Conservation (phyloP, 371 early-diverging fungal species). For the Modicella reniformis region DNA sequence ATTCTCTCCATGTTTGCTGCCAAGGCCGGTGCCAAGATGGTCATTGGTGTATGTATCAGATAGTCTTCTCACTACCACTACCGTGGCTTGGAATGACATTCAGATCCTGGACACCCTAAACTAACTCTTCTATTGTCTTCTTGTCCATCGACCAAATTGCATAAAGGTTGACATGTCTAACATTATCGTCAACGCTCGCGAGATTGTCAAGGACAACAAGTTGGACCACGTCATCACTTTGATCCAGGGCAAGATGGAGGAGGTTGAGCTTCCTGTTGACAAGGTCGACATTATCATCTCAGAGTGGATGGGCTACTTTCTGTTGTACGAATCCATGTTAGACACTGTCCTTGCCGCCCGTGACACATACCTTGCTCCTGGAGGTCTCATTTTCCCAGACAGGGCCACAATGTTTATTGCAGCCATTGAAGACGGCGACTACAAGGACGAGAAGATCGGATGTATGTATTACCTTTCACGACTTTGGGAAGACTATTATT, state of each 20-base stretch:
- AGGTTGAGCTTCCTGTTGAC: conserved; percentile 89
- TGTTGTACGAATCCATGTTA: conserved; percentile 97
- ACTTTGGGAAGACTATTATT: neutral
- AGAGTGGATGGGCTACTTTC: conserved; percentile 99
- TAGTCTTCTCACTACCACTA: neutral
- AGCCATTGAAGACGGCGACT: conserved; percentile 93
- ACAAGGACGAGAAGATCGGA: conserved; percentile 92
- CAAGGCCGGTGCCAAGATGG: conserved; percentile 93
- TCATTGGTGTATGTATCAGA: conserved; percentile 78
- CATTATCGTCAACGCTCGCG: conserved; percentile 91
- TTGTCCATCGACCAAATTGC: neutral
- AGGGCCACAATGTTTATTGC: conserved; percentile 91
- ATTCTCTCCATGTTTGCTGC: conserved; percentile 98
- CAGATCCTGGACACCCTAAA: neutral
- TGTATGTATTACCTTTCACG: conserved; percentile 56
- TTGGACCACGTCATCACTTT: conserved; percentile 85
- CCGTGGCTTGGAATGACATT: neutral
- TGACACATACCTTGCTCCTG: conserved; percentile 88
- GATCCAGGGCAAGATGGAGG: conserved; percentile 96
- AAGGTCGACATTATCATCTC: conserved; percentile 95
- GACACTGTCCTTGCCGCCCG: conserved; percentile 96
- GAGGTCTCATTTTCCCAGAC: conserved; percentile 92
- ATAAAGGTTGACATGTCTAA: conserved; percentile 91
- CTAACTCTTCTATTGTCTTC: neutral
- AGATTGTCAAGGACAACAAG: conserved; percentile 90